These are phyloP conservation scores for Colletotrichum sp. DNA, from an alignment of 2,329 filamentous ascomycete species.

Conservation along the genomic window DNA sequence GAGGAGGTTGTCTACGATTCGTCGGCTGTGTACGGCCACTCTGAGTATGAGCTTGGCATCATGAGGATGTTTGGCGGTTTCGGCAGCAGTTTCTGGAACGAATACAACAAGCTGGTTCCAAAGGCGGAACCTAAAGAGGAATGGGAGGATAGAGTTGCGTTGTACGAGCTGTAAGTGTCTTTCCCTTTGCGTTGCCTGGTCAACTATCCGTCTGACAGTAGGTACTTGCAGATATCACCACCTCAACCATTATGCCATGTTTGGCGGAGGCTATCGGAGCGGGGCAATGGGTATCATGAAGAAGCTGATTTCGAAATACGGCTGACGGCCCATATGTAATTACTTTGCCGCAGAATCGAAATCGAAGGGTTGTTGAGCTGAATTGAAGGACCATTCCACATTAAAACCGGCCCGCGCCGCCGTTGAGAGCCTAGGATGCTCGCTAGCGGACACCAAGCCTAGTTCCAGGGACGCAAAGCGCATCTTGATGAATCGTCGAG, in stretches of 20 bases:
- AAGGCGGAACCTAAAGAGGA: conserved; percentile 82
- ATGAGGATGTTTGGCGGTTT: conserved; percentile 98
- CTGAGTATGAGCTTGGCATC: conserved; percentile 89
- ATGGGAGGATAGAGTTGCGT: conserved; percentile 79
- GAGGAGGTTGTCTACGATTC: conserved; percentile 87
- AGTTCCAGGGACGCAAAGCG: not conserved
- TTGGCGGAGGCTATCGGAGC: conserved; percentile 78
- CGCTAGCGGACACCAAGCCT: not conserved
- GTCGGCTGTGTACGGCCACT: conserved; percentile 81
- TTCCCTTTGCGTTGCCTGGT: not conserved
- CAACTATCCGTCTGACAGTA: conserved; percentile 23
- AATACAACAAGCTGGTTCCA: conserved; percentile 77
- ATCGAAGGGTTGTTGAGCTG: not conserved
- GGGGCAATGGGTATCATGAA: conserved; percentile 84
- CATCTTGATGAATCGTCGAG: not conserved
- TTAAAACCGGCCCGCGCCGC: conserved; percentile 16
- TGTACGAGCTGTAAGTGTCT: conserved; percentile 80
- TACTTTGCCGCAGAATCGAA: not conserved
- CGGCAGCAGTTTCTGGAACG: conserved; percentile 70
- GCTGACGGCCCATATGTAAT: conserved; percentile 23
- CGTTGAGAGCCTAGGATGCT: not conserved
- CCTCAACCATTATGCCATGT: conserved; percentile 86
- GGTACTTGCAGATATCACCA: conserved; percentile 74
- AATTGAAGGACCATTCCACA: not conserved
- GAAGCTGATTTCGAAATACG: conserved; percentile 75